These are phyloP conservation scores for Metschnikowia santaceciliae DNA, from an alignment of 805 yeast species.

Conservation along the genomic window DNA sequence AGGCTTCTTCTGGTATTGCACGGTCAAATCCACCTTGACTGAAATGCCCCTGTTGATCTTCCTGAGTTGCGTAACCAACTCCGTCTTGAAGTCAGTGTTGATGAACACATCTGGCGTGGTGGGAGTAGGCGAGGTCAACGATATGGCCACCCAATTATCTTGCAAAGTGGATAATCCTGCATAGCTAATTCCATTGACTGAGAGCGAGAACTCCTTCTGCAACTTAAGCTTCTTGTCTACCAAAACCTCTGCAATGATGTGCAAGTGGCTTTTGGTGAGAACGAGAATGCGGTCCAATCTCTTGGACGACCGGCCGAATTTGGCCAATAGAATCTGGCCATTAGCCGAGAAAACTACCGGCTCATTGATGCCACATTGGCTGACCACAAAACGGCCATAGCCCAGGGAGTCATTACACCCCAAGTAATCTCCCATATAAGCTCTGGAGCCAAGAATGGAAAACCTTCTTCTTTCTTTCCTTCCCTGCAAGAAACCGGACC, in stretches of 20 bases:
- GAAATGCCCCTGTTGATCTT: constrained; percentile 53
- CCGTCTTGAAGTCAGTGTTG: constrained; percentile 84
- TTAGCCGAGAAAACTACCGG: constrained; percentile 70
- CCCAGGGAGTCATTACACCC: constrained; percentile 71
- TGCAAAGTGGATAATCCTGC: constrained; percentile 71
- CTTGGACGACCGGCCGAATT: constrained; percentile 89
- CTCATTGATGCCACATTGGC: constrained; percentile 66
- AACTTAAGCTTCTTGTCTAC: constrained; percentile 55
- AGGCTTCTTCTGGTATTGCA: constrained; percentile 87
- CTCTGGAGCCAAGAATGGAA: constrained; percentile 82
- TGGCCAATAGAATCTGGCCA: constrained; percentile 77
- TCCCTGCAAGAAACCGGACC: constrained; percentile 63
- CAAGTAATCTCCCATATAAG: constrained; percentile 91
- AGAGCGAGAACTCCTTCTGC: constrained; percentile 59
- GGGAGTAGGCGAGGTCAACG: constrained; percentile 44
- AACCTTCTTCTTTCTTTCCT: constrained; percentile 87
- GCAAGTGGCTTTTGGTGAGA: constrained; percentile 58
- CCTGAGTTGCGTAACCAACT: constrained; percentile 71
- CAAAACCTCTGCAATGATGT: constrained; percentile 69
- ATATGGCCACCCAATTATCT: constrained; percentile 89
- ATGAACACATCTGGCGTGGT: constrained; percentile 73
- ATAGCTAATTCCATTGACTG: constrained; percentile 54
- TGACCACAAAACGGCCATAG: constrained; percentile 69
- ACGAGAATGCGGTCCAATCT: constrained; percentile 71
- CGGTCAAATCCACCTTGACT: constrained; percentile 64